Conservation (phyloP, 2,329 filamentous ascomycete species). For the Pseudovirgaria hyperparasitica region DNA sequence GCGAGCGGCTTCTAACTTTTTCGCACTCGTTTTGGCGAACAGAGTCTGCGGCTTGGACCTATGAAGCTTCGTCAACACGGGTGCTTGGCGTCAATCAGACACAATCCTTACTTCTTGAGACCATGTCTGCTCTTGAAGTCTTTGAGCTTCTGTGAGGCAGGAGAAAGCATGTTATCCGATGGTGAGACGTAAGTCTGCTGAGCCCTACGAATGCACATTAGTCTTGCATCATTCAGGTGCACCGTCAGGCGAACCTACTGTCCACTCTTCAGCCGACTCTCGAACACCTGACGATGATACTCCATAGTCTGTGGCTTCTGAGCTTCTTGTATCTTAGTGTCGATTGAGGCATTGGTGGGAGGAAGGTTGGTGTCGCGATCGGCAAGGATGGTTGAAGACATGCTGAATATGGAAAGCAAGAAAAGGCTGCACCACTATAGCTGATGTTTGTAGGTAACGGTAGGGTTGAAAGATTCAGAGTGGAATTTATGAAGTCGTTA, state of each 20-base stretch:
- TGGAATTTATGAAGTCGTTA: too few species aligned
- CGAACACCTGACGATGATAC: conserved; percentile 63
- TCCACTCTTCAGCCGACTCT: conserved; percentile 56
- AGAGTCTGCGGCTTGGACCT: conserved; percentile 27
- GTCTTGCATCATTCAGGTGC: conserved; percentile 1
- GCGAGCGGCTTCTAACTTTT: conserved; percentile 24
- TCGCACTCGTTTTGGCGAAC: conserved; percentile 28
- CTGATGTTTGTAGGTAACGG: too few species aligned
- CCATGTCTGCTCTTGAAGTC: conserved; percentile 71
- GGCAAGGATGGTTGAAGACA: conserved; percentile 50
- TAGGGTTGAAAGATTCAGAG: too few species aligned
- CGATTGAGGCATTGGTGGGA: conserved; percentile 12
- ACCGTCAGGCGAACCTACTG: conserved; percentile 37
- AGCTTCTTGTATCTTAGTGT: conserved; percentile 15
- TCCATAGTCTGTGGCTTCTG: conserved; percentile 43
- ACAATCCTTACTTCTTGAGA: conserved; percentile 46
- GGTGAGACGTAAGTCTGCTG: conserved; percentile 59
- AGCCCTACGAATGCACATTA: conserved; percentile 22
- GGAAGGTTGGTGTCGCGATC: conserved; percentile 53
- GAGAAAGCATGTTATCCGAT: conserved; percentile 81
- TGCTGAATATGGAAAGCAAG: too few species aligned
- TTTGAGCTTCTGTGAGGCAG: conserved; percentile 70
- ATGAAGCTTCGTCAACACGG: neutral
- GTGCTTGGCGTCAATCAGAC: neutral
- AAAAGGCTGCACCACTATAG: too few species aligned